Base-by-base conservation (phyloP, 352 stramenopile genomes). In the Pythium coloratum region DNA sequence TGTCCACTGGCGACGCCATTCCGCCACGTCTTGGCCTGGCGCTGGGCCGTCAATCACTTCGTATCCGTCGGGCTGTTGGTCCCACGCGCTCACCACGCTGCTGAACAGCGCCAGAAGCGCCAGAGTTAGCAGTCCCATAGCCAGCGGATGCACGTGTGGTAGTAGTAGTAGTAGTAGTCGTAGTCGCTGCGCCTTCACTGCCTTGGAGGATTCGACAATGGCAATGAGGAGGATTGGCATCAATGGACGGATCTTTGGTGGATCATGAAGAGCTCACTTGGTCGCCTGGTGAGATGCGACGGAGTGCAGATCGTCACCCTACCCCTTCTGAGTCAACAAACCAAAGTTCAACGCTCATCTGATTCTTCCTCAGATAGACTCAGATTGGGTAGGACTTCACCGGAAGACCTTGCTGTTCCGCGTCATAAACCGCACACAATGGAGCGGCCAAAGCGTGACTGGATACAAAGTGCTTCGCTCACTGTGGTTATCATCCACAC, bases 11-110 rank as follows among this genome's bases (percentile, higher is more conserved):
- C 61, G 62, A 59, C 71, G 76, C 87, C 87, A 95, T 8, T 67
- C 58, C n/a, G 69, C 67, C 6, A 91, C 58, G 26, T 64, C 55
- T 7, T 88, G 59, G 13, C 61, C 47, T 0, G 70, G 56, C 20
- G 14, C 46, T 5, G 86, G 85, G 1, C 81, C 85, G 61, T 95
- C 77, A 63, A 94, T 88, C 33, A 95, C 66, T 74, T 95, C 82
- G 64, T 92, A 95, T 18, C 86, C 85, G 44, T 92, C 75, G 10
- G 87, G 87, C 76, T 91, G 83, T 32, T 71, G 71, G 54, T 95
- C 87, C 87, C 87, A 94, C 36, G 73, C 82, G 10, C 16, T 18
- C 10, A 64, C 69, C 59, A 32, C 44, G 6, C 57, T 3, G 60
- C 32, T 12, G 67, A 20, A 32, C 32, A 73, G 47, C 47, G 64